These are phyloP conservation scores for Chlorella sp. DNA, from an alignment of 139 green algal species.

Conservation along the genomic window DNA sequence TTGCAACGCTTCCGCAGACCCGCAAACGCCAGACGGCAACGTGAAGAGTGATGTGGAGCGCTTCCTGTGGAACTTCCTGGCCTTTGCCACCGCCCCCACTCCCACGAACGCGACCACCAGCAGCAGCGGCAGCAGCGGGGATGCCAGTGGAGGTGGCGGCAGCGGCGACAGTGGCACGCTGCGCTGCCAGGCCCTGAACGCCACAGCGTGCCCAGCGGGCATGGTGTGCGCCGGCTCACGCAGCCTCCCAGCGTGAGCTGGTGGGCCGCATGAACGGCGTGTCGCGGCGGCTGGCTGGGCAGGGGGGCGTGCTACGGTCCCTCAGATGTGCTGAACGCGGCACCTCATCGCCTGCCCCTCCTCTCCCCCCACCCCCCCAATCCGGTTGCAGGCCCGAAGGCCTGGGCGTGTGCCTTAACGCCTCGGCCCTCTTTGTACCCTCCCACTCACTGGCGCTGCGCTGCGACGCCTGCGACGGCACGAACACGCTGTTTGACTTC, in stretches of 20 bases:
- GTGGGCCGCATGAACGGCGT: neutral
- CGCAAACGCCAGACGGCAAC: conserved; percentile 23
- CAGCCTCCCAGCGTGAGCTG: conserved; percentile 24
- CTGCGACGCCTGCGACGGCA: conserved; percentile 40
- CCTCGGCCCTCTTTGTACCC: conserved; percentile 61
- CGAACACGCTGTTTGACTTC: neutral
- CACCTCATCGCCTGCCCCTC: too few species aligned
- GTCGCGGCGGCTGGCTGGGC: neutral
- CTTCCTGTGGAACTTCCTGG: conserved; percentile 66
- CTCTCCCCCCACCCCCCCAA: neutral
- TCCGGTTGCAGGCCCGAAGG: conserved; percentile 8
- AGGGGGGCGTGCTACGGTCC: neutral
- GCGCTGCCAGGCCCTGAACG: conserved; percentile 24
- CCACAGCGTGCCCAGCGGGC: conserved; percentile 21
- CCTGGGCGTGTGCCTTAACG: conserved; percentile 56
- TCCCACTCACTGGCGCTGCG: conserved; percentile 56
- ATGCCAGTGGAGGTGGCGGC: neutral
- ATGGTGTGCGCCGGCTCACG: conserved; percentile 32
- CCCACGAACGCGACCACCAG: neutral
- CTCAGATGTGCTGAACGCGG: too few species aligned
- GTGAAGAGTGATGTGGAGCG: conserved; percentile 51
- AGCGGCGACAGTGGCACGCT: neutral
- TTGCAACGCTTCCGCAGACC: too few species aligned
- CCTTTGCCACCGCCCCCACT: conserved; percentile 13
- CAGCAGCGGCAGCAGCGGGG: neutral